Conservation (phyloP, 441 rosid species). For the Omphalea diandra region DNA sequence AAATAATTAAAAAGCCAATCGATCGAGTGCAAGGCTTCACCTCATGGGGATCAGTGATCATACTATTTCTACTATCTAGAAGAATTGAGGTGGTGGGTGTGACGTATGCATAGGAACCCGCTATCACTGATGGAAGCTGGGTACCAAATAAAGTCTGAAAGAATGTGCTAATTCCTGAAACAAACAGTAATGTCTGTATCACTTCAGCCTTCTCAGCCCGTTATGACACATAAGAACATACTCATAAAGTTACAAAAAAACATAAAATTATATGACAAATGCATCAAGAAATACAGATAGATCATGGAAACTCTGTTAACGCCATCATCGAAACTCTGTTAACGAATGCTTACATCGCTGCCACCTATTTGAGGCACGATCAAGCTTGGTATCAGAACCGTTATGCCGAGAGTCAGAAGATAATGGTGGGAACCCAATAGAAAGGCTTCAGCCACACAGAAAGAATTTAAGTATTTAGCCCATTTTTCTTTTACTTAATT, state of each 20-base stretch:
- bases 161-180: conserved; percentile 65
- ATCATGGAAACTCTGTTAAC: neutral
- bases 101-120: conserved; percentile 57
- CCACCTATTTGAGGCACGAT: conserved; percentile 88
- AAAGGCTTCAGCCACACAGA: conserved; percentile 62
- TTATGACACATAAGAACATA: no score
- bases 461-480: no score
- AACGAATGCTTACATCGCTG: conserved; percentile 44
- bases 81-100: conserved; percentile 58
- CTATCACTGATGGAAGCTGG: conserved; percentile 57
- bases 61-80: conserved; percentile 39
- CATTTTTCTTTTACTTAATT: no score
- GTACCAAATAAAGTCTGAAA: conserved; percentile 74
- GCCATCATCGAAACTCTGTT: no score
- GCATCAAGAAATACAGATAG: no score
- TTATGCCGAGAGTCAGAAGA: conserved; percentile 62
- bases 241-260: neutral
- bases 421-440: conserved; percentile 70
- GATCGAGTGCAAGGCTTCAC: conserved; percentile 23
- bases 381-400: conserved; percentile 63
- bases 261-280: conserved; percentile 3
- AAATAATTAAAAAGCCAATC: no score
- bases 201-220: conserved; percentile 70
- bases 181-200: conserved; percentile 63
- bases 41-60: conserved; percentile 50